Evolutionary conservation across 768 basidiomycete species (phyloP).

Genomic region (Suillus subluteus): DNA sequence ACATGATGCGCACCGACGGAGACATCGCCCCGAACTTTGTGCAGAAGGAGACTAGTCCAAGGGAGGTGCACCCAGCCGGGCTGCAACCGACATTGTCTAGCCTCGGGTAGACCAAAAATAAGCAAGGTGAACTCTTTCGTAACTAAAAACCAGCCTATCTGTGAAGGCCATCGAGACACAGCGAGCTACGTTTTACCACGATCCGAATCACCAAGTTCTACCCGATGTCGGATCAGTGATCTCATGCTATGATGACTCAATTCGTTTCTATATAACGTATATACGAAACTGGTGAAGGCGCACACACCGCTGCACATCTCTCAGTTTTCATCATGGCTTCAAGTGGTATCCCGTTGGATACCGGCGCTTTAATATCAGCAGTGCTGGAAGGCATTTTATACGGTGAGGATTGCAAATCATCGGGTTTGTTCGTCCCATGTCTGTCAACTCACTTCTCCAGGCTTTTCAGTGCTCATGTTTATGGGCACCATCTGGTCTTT

Average conservation of each 20-base stretch:
- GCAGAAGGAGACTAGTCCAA: neutral
- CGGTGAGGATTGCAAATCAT: neutral
- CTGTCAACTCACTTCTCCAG: neutral
- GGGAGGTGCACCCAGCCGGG: neutral
- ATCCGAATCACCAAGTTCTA: neutral
- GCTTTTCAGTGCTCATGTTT: neutral
- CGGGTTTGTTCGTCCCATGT: neutral
- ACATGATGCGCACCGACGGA: neutral
- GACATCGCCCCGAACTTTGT: neutral
- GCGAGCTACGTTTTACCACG: neutral
- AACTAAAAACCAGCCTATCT: neutral
- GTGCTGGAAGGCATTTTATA: neutral
- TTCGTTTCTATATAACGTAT: neutral
- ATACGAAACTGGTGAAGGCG: neutral
- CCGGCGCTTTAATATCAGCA: neutral
- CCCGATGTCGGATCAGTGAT: neutral
- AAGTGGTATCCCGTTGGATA: neutral
- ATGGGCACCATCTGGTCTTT: neutral
- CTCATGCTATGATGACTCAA: neutral
- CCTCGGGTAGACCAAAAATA: too few relatives aligned
- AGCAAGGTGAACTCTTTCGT: too few relatives aligned
- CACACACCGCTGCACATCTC: neutral
- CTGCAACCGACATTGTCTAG: neutral
- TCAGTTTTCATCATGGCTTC: neutral
- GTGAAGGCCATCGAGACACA: neutral